These are phyloP conservation scores for Eimeria falciformis DNA, from an alignment of 169 alveolate species.

Conservation along the genomic window DNA sequence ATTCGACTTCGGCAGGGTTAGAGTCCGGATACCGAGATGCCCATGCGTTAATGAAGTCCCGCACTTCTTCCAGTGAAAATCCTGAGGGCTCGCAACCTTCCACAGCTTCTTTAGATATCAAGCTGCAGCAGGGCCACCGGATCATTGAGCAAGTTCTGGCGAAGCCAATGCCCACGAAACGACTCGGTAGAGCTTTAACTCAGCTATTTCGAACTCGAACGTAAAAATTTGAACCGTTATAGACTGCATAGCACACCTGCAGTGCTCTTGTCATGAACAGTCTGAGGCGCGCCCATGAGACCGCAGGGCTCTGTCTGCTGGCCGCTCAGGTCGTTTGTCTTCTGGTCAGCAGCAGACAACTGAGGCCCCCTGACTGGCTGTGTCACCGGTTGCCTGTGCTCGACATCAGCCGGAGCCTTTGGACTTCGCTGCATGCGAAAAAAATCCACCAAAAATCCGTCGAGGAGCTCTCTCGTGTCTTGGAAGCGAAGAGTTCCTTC, in stretches of 20 bases:
- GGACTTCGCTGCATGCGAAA: neutral
- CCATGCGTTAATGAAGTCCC: neutral
- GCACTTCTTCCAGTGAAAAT: slow-evolving; percentile 3
- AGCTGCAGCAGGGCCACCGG: neutral
- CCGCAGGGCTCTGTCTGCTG: neutral
- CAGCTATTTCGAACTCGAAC: neutral
- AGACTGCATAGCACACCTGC: neutral
- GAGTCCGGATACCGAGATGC: neutral
- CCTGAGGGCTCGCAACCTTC: neutral
- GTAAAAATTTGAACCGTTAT: neutral
- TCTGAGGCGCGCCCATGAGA: neutral
- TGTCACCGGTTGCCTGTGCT: neutral
- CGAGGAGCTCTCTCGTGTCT: slow-evolving; percentile 48
- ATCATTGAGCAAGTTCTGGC: neutral
- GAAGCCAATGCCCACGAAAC: neutral
- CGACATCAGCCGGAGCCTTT: neutral
- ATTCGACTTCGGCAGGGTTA: no score
- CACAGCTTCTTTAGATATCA: neutral
- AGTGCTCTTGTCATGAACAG: neutral
- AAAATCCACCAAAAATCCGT: slow-evolving; percentile 6
- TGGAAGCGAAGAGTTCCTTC: slow-evolving; percentile 28
- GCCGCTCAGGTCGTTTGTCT: neutral
- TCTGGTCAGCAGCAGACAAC: neutral
- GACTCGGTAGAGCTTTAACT: neutral
- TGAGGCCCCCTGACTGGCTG: no score